Evolutionary conservation across 2,329 filamentous ascomycete genomes (phyloP), one percentile per base, ranked within the genome.

Genomic region (Apiospora malaysiana): DNA sequence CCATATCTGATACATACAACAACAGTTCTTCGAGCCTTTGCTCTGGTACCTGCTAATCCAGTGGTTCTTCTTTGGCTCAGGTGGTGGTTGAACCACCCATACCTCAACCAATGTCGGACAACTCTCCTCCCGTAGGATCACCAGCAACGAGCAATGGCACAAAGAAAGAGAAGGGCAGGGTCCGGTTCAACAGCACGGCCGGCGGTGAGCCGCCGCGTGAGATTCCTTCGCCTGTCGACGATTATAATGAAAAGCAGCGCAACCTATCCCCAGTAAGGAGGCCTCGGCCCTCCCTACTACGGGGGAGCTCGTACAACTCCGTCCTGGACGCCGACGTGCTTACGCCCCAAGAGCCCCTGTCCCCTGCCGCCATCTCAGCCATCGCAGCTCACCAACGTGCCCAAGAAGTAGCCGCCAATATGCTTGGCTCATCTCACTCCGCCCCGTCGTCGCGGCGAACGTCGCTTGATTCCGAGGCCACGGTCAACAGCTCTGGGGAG

Each of bases 131-230:
- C 6, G 66, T 10, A 25, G 66, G 43, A 37, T 47, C 43, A 23
- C 67, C 67, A n/a, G 67, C 23, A 18, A 16, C 32, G 51, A 32
- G 16, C 14, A 43, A 56, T 42, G 40, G 56, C 56, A 59, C 42
- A 42, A 84, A 80, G 74, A 83, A 81, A 67, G 84, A 86, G 72
- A 86, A 85, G 73, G 83, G 82, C 2, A 82, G 85, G 40, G 85
- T 86, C 40, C 81, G 84, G 8, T 86, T 86, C 74, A 86, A 86
- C 75, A 86, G 84, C 77, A 82, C 80, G 70, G 82, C 83, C 40
- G 82, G 77, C 75, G 27, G 79, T 74, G 51, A 79, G 72, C 71
- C 79, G 75, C 66, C 77, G 73, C 14, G 69, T 72, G 32, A 66
- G 69, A 63, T 71, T 59, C 69, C 75, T n/a, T 70, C 73, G 42